Evolutionary conservation across 208 protist genomes (phyloP).

Genomic region (Wallacemonas collosoma): DNA sequence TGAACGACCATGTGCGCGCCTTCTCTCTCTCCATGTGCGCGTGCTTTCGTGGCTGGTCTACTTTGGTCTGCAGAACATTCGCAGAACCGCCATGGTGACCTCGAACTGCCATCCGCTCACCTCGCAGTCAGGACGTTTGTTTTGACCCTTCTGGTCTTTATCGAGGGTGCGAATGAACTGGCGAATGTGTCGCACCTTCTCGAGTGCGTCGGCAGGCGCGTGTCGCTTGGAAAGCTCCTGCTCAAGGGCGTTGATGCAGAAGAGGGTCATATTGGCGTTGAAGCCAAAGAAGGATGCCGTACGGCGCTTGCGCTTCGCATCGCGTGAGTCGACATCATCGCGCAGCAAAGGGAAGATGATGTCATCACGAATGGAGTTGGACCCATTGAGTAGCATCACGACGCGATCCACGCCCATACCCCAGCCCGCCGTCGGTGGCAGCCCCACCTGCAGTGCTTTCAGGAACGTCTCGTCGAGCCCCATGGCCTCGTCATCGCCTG

Average conservation of each 20-base stretch:
- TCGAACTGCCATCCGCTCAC: slow-evolving; percentile 56
- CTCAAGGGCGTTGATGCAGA: slow-evolving; percentile 79
- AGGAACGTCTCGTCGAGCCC: slow-evolving; percentile 93
- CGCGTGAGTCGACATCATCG: slow-evolving; percentile 69
- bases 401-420: slow-evolving; percentile 97
- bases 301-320: slow-evolving; percentile 68
- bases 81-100: slow-evolving; percentile 62
- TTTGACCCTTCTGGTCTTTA: slow-evolving; percentile 6
- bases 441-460: slow-evolving; percentile 93
- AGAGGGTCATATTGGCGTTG: slow-evolving; percentile 82
- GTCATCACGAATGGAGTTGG: slow-evolving; percentile 80
- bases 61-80: slow-evolving; percentile 61
- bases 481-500: slow-evolving; percentile 94
- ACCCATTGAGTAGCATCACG: slow-evolving; percentile 92
- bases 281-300: slow-evolving; percentile 86
- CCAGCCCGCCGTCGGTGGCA: slow-evolving; percentile 95
- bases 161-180: slow-evolving; percentile 38
- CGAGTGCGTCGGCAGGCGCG: slow-evolving; percentile 44
- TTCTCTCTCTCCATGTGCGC: slow-evolving; percentile 3
- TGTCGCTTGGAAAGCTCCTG: slow-evolving; percentile 69
- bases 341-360: slow-evolving; percentile 90
- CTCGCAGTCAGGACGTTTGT: slow-evolving; percentile 16
- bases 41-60: background rate
- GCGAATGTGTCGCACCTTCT: slow-evolving; percentile 67
- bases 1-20: no score